Conservation (phyloP, 2,329 filamentous ascomycete species). For the Aspergillus niger region DNA sequence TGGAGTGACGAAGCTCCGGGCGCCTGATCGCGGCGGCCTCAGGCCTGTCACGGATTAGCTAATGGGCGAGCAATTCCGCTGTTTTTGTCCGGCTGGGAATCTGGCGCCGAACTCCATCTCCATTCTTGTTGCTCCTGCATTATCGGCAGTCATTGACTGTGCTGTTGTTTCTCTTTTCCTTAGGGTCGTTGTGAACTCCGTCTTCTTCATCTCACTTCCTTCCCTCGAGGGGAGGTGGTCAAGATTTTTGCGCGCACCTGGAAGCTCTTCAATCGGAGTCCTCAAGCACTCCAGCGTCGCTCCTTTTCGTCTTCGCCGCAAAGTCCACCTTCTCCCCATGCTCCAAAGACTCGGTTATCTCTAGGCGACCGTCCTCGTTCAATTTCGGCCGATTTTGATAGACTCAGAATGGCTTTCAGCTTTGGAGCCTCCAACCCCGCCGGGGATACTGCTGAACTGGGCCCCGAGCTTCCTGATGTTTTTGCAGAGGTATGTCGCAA, state of each 20-base stretch:
- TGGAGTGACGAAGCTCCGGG: constrained; percentile 48
- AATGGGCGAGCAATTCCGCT: constrained; percentile 17
- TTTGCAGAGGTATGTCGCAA: constrained; percentile 69
- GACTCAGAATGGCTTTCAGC: constrained; percentile 63
- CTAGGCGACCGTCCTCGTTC: constrained; percentile 41
- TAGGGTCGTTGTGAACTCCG: constrained; percentile 13
- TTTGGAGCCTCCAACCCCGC: constrained; percentile 54
- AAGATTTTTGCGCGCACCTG: constrained; percentile 50
- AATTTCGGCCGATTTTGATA: constrained; percentile 40
- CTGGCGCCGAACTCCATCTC: background rate
- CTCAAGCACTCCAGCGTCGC: constrained; percentile 45
- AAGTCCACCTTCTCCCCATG: constrained; percentile 42
- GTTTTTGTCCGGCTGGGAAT: constrained; percentile 22
- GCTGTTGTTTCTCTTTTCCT: constrained; percentile 3
- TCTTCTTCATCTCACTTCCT: constrained; percentile 18
- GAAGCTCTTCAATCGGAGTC: constrained; percentile 46
- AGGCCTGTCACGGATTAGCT: constrained; percentile 16
- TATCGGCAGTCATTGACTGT: background rate
- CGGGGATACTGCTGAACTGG: constrained; percentile 50
- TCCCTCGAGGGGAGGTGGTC: constrained; percentile 32
- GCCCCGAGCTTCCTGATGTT: constrained; percentile 73
- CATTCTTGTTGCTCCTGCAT: background rate
- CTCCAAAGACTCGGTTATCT: constrained; percentile 33
- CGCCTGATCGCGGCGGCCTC: constrained; percentile 35
- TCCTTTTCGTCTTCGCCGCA: constrained; percentile 43